These are phyloP conservation scores for Wickerhamomyces ciferrii DNA, from an alignment of 805 yeast species.

Conservation along the genomic window DNA sequence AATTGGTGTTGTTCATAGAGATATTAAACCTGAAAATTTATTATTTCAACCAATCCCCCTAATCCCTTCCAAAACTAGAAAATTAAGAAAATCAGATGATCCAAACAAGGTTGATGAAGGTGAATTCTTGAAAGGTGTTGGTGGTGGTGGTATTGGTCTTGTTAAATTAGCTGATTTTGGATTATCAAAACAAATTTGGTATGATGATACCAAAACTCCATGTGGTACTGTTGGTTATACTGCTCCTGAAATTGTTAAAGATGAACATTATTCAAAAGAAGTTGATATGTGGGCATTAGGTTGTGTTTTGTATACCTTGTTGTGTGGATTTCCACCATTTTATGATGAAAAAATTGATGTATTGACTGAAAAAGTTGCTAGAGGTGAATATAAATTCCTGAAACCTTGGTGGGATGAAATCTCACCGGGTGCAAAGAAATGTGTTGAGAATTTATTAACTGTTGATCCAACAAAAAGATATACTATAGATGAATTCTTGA, in stretches of 20 bases:
- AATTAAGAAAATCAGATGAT: conserved; percentile 49
- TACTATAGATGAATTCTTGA: conserved; percentile 58
- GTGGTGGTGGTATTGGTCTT: conserved; percentile 60
- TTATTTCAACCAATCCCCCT: conserved; percentile 48
- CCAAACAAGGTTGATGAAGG: conserved; percentile 61
- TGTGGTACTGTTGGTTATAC: conserved; percentile 77
- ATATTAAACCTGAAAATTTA: conserved; percentile 92
- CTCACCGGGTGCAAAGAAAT: conserved; percentile 60
- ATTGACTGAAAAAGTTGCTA: conserved; percentile 61
- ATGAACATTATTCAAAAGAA: conserved; percentile 55
- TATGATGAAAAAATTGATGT: conserved; percentile 64
- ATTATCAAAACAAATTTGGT: conserved; percentile 51
- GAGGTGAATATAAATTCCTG: conserved; percentile 69
- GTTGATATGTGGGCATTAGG: conserved; percentile 77
- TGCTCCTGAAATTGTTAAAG: conserved; percentile 64
- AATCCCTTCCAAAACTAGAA: conserved; percentile 8
- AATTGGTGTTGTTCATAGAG: conserved; percentile 91
- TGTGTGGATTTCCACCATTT: conserved; percentile 74
- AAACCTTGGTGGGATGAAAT: conserved; percentile 91
- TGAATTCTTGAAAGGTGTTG: conserved; percentile 40
- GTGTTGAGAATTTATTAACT: conserved; percentile 60
- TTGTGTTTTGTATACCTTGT: conserved; percentile 60
- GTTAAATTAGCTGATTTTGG: conserved; percentile 72
- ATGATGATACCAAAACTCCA: conserved; percentile 55
- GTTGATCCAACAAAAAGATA: conserved; percentile 67